Evolutionary conservation across 306 rosid species (phyloP), one percentile per base, ranked within the genome.

Genomic region (Sicyos edulis): DNA sequence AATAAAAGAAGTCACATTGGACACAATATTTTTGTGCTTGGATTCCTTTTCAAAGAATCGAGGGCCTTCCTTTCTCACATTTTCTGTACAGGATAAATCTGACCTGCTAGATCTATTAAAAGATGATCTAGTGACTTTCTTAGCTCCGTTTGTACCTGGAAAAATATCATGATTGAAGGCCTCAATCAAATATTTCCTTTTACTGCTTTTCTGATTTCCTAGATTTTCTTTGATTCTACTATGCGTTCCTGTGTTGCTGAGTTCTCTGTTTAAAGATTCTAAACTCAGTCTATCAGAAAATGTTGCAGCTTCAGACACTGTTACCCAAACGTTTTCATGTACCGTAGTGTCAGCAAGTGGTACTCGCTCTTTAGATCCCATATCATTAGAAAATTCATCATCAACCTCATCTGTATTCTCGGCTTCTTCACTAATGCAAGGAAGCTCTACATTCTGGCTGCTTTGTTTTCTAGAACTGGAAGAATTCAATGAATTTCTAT

Each of bases 381-480:
- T 74, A 74, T 75, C 86, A 42, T 60, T 80, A 15, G 69, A 80
- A 77, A 76, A 78, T 44, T 81, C 77, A 57, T 84, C 83, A 57
- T 84, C 84, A 32, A 80, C 73, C 75, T 87, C 99, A 50, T 88
- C 97, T 24, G 75, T 52, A 69, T 81, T 88, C 84, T 95, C 99
- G 74, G 83, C 85, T 82, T 89, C 99, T 84, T 95, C 99, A 52
- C 52, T 75, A 60, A 95, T 91, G 85, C 95, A 85, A 34, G 97
- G 96, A 78, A 95, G 99, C 77, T 95, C 99, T 29, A 75, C 74
- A 69, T 76, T 87, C 76, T 79, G 81, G 85, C 85, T 87, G 76
- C 66, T 76, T 12, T 80, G 80, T 84, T 85, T 95, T 76, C 83
- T 91, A 14, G 95, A 95, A 82, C 95, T 88, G 63, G 88, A 85